Percentiles rank a stretch among this genome's conserved stretches.
phyloP scores from a whole-genome alignment of 1,284 basidiomycete genomes.

The Ceratobasidium sp. region DNA sequence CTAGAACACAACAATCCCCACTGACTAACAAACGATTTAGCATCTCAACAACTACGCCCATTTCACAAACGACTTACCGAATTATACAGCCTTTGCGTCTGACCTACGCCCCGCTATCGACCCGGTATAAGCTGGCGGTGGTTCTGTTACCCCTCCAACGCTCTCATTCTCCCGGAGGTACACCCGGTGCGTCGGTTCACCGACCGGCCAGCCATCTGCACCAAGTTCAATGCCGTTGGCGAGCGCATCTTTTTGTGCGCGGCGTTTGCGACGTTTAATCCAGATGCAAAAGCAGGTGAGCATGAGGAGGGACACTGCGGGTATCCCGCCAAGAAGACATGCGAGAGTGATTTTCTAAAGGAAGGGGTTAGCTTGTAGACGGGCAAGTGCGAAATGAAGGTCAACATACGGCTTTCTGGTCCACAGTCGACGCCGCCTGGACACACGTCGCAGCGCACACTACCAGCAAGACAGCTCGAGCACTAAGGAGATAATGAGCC shows the following conservation, averaged over 20 bases:
- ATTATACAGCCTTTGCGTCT: not conserved
- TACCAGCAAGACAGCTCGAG: slow-evolving; percentile 7
- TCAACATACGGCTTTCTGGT: slow-evolving; percentile 14
- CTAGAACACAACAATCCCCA: no score
- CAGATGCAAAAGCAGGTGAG: slow-evolving; percentile 34
- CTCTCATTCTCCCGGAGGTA: not conserved
- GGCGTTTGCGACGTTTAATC: slow-evolving; percentile 36
- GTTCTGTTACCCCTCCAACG: not conserved
- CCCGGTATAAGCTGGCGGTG: slow-evolving; percentile 28
- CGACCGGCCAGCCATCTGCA: slow-evolving; percentile 38
- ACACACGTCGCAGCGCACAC: slow-evolving; percentile 37
- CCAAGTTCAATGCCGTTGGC: slow-evolving; percentile 38
- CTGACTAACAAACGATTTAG: not conserved
- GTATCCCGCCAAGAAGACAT: slow-evolving; percentile 38
- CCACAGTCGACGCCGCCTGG: slow-evolving; percentile 13
- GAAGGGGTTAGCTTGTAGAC: not conserved
- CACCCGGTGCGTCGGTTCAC: not conserved
- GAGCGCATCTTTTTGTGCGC: slow-evolving; percentile 35
- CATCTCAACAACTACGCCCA: no score
- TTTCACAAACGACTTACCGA: not conserved
- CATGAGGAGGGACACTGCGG: slow-evolving; percentile 38
- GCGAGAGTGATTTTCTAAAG: slow-evolving; percentile 40
- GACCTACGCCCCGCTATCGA: slow-evolving; percentile 3
- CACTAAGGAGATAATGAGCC: not conserved
- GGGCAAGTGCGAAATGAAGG: not conserved